Conservation (phyloP, 805 yeast species). For the Peterozyma toletana region DNA sequence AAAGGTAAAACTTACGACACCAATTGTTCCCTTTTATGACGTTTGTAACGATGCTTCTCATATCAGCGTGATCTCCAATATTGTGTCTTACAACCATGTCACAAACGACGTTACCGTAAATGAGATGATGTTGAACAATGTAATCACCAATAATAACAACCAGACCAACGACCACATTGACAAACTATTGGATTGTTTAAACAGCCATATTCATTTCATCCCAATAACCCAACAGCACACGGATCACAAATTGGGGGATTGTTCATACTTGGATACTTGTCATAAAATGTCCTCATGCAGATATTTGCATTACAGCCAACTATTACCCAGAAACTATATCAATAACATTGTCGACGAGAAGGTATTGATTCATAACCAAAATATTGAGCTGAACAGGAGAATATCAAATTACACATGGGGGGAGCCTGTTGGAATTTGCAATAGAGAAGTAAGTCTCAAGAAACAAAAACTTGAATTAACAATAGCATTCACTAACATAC, state of each 20-base stretch:
- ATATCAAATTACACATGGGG: conserved; percentile 40
- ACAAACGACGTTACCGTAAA: conserved; percentile 18
- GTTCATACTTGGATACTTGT: conserved; percentile 91
- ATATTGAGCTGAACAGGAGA: conserved; percentile 13
- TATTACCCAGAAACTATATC: conserved; percentile 28
- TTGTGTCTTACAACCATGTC: conserved; percentile 19
- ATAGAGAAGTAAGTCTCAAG: conserved; percentile 11
- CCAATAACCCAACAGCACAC: conserved; percentile 54
- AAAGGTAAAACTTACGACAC: conserved; percentile 30
- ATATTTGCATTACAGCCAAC: conserved; percentile 67
- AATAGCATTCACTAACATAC: conserved; percentile 12
- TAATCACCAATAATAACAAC: conserved; percentile 2
- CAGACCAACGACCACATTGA: neutral
- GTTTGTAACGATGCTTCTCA: conserved; percentile 41
- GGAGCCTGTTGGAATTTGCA: conserved; percentile 27
- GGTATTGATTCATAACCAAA: conserved; percentile 13
- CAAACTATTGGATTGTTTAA: conserved; percentile 22
- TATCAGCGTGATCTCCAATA: conserved; percentile 13
- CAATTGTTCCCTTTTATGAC: conserved; percentile 35
- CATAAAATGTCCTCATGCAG: conserved; percentile 78
- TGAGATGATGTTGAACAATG: conserved; percentile 7
- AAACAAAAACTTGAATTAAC: conserved; percentile 14
- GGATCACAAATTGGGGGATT: conserved; percentile 72
- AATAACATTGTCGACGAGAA: conserved; percentile 5
- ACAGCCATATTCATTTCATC: conserved; percentile 40